phyloP scores from a whole-genome alignment of 306 rosid species.

The Astragalus glycyphyllos region DNA sequence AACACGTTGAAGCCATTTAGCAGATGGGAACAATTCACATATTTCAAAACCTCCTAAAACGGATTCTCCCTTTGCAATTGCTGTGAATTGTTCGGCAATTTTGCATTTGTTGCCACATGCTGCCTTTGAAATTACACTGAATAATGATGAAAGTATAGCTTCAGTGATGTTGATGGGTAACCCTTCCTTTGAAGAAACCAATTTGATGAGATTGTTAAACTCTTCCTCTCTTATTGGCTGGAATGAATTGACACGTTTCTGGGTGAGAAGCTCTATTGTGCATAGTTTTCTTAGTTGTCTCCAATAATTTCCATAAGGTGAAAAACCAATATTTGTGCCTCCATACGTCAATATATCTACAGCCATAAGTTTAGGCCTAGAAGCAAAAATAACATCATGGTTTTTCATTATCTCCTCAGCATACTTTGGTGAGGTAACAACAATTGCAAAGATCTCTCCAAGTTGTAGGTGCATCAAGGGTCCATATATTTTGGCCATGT shows the following conservation, averaged over 20 bases:
- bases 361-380: constrained; percentile 43
- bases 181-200: no score
- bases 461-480: constrained; percentile 42
- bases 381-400: constrained; percentile 40
- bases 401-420: constrained; percentile 44
- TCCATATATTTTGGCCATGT: constrained; percentile 42
- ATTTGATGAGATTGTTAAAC: not conserved
- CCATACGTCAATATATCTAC: constrained; percentile 1
- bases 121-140: no score
- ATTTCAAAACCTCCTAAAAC: no score
- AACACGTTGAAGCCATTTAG: no score
- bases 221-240: constrained; percentile 45
- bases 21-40: no score
- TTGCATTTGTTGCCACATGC: no score
- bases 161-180: not conserved
- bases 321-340: not conserved
- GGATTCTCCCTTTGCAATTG: no score
- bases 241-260: constrained; percentile 39
- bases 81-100: no score
- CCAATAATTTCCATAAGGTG: no score
- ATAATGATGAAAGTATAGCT: no score
- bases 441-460: constrained; percentile 28
- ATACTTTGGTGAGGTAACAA: constrained; percentile 50
- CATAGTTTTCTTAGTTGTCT: no score
- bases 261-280: constrained; percentile 36